Evolutionary conservation across 257 asterid species (phyloP), one percentile per base, ranked within the genome.

Genomic region (Ehretia macrophylla): DNA sequence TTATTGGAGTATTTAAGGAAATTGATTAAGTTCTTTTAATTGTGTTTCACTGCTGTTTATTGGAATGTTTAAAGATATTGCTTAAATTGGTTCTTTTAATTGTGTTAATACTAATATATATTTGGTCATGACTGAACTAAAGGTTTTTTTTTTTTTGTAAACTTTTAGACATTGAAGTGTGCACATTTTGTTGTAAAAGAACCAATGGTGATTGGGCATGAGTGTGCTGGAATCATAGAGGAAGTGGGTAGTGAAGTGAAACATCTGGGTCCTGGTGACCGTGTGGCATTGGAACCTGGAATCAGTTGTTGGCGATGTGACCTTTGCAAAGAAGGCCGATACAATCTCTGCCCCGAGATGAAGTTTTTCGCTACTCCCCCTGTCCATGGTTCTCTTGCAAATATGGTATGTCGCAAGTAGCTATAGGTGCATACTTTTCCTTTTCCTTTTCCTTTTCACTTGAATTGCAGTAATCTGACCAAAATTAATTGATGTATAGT

Each of bases 151-250:
- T 32, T 58, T 60, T 10, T 52, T 12, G 56, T 8, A 60, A 60
- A 27, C 18, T 62, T 67, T 53, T 69, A 88, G 97, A 74, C 77
- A 65, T 76, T 92, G 95, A 84, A 68, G 52, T 68, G 82, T 37
- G 99, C 89, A 0, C 79, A 86, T 77, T 88, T 84, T 51, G 75
- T 88, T 23, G 97, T 92, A n/a, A 80, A 79, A 61, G 89, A 88
- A 47, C 99, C 99, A 0, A 92, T 92, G 97, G 99, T 92, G 59
- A 81, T 92, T 19, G 99, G 97, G 44, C 97, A 92, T 35, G 99
- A 92, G 63, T 92, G 96, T 60, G 97, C 99, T 1, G 99, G 99
- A 32, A 56, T 92, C 44, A 60, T 92, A 20, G 96, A 86, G 68
- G 94, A 88, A 73, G 80, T 83, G 35, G 99, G 97, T 50, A 45